Conservation (phyloP, 2,329 filamentous ascomycete genomes). For the Alternaria infectoria region DNA sequence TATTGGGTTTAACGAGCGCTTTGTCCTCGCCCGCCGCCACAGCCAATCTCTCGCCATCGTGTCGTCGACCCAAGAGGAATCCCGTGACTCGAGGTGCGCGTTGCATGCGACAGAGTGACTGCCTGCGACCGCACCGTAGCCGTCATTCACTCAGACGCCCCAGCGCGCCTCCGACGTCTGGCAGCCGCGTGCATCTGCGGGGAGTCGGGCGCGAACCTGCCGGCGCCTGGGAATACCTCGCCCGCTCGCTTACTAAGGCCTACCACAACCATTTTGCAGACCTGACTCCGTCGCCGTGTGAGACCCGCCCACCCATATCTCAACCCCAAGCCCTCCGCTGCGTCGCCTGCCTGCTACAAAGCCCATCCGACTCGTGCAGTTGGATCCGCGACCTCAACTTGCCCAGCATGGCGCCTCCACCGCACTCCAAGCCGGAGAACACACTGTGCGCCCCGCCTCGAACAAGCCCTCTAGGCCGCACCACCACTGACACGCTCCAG, state of each 20-base stretch:
- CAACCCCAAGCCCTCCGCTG: slow-evolving; percentile 23
- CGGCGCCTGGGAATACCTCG: neutral
- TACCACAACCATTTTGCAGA: slow-evolving; percentile 24
- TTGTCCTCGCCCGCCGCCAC: slow-evolving; percentile 10
- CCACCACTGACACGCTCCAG: slow-evolving; percentile 23
- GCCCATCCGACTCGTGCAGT: slow-evolving; percentile 36
- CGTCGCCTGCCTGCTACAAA: slow-evolving; percentile 38
- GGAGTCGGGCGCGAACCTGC: neutral
- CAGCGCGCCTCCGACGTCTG: neutral
- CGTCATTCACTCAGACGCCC: neutral
- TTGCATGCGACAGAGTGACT: neutral
- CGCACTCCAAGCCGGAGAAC: slow-evolving; percentile 98
- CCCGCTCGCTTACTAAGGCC: slow-evolving; percentile 23
- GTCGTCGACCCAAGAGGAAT: neutral
- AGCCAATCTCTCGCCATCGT: neutral
- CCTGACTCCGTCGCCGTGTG: slow-evolving; percentile 25
- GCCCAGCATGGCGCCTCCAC: slow-evolving; percentile 84
- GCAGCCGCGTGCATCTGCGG: neutral
- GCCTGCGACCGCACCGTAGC: neutral
- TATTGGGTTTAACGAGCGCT: slow-evolving; percentile 7
- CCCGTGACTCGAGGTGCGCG: neutral
- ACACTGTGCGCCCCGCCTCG: slow-evolving; percentile 64
- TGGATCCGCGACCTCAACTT: slow-evolving; percentile 31
- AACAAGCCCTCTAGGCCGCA: neutral
- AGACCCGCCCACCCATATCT: slow-evolving; percentile 21